A percentile compares a stretch with the other conserved stretches of the same genome.
phyloP scores from a whole-genome alignment of 305 asterid genomes.

The Fraxinus xanthoxyloides region DNA sequence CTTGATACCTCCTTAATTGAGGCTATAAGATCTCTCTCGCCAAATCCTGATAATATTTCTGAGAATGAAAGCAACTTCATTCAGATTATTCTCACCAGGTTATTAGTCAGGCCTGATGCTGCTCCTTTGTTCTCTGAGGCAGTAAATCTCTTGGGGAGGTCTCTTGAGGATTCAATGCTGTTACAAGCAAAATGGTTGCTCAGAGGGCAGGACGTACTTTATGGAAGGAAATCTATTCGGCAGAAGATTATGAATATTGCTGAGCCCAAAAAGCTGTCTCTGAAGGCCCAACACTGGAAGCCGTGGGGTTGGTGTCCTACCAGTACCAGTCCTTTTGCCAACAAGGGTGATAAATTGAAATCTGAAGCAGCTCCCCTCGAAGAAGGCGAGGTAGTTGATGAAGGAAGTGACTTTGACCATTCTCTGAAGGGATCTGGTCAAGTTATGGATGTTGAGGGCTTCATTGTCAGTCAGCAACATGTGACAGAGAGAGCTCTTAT shows the following conservation, averaged over 20 bases:
- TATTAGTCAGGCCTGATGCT: slow-evolving; percentile 97
- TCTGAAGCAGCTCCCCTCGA: slow-evolving; percentile 67
- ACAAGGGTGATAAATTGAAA: slow-evolving; percentile 60
- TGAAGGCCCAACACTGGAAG: slow-evolving; percentile 71
- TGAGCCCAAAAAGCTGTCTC: slow-evolving; percentile 64
- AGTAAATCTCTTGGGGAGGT: slow-evolving; percentile 82
- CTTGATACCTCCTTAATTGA: slow-evolving; percentile 66
- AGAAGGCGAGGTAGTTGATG: slow-evolving; percentile 97
- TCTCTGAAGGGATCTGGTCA: slow-evolving; percentile 54
- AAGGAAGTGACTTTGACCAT: slow-evolving; percentile 49
- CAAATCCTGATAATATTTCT: slow-evolving; percentile 70
- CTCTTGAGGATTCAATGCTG: slow-evolving; percentile 90
- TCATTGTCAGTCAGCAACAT: slow-evolving; percentile 63
- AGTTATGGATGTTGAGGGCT: slow-evolving; percentile 57
- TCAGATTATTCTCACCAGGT: slow-evolving; percentile 81
- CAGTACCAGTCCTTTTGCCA: slow-evolving; percentile 34
- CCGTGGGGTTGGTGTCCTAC: slow-evolving; percentile 97
- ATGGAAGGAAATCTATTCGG: slow-evolving; percentile 87
- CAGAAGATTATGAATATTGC: slow-evolving; percentile 86
- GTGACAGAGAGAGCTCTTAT: slow-evolving; percentile 87
- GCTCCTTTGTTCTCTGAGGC: slow-evolving; percentile 93
- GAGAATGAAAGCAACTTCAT: slow-evolving; percentile 90
- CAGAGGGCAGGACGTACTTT: slow-evolving; percentile 85
- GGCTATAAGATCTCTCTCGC: slow-evolving; percentile 76
- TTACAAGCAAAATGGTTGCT: slow-evolving; percentile 96